Percentiles rank a stretch among this genome's conserved stretches.
These are phyloP conservation scores for Pneumocystis murina DNA, from an alignment of 1,139 yeast species.

Conservation along the genomic window DNA sequence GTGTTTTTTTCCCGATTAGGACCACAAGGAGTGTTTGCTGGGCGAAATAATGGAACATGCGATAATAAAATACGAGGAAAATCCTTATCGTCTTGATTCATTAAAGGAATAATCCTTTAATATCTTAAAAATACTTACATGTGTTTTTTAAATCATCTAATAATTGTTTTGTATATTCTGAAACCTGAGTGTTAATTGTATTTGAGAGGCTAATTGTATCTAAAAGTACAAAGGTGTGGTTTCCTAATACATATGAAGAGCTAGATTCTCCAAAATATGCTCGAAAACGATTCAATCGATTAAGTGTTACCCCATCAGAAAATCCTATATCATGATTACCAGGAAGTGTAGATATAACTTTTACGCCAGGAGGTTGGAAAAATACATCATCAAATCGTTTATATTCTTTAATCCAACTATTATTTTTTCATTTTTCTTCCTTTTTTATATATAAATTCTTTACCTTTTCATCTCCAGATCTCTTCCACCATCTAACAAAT, in stretches of 20 bases:
- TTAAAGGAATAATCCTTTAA: background rate
- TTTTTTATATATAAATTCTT: background rate
- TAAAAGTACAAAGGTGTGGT: constrained; percentile 59
- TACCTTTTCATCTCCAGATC: constrained; percentile 23
- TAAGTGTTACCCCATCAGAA: constrained; percentile 46
- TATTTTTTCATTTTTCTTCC: constrained; percentile 40
- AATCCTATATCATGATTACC: constrained; percentile 96
- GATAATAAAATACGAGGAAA: constrained; percentile 57
- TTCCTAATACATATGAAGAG: constrained; percentile 46
- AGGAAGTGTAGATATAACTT: constrained; percentile 44
- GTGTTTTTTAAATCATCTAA: constrained; percentile 22
- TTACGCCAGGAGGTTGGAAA: constrained; percentile 18
- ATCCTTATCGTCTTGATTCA: constrained; percentile 7
- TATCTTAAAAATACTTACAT: background rate
- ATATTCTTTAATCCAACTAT: constrained; percentile 59
- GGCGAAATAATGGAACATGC: constrained; percentile 66
- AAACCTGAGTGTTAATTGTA: constrained; percentile 29
- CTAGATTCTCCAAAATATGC: constrained; percentile 58
- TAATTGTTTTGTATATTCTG: constrained; percentile 30
- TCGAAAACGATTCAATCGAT: constrained; percentile 46
- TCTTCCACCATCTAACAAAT: constrained; percentile 87
- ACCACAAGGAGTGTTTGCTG: constrained; percentile 47
- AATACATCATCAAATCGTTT: constrained; percentile 52
- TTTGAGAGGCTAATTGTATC: constrained; percentile 73
- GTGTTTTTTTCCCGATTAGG: constrained; percentile 54